Evolutionary conservation across 1,284 basidiomycete genomes (phyloP).

Genomic region (Cystobasidiaceae sp.): DNA sequence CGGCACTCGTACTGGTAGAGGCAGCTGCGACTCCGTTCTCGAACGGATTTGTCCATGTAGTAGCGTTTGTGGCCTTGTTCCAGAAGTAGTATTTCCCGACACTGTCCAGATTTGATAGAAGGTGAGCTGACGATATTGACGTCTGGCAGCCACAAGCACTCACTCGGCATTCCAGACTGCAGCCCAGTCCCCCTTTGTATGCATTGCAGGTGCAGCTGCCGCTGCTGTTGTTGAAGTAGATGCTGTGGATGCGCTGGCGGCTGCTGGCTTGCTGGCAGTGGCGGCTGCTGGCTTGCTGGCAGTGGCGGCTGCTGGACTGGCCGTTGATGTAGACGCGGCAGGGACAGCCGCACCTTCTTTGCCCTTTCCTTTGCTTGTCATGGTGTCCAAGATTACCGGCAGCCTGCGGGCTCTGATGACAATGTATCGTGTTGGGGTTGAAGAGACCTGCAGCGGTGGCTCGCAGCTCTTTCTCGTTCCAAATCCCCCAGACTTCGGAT

Average conservation of each 20-base stretch:
- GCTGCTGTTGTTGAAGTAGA: not conserved
- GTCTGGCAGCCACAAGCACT: not conserved
- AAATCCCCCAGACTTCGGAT: not conserved
- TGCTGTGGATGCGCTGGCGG: not conserved
- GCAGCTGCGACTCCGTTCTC: not conserved
- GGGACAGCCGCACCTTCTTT: slow-evolving; percentile 8
- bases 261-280: not conserved
- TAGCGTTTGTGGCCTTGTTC: slow-evolving; percentile 35
- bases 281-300: not conserved
- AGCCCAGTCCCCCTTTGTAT: slow-evolving; percentile 36
- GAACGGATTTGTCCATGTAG: slow-evolving; percentile 42
- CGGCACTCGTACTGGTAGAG: not conserved
- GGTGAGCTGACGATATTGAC: not conserved
- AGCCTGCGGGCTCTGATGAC: not conserved
- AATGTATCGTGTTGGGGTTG: not conserved
- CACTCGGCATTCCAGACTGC: slow-evolving; percentile 40
- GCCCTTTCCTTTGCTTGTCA: slow-evolving; percentile 14
- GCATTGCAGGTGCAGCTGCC: slow-evolving; percentile 20
- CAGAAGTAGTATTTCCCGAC: slow-evolving; percentile 42
- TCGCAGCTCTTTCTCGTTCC: no score
- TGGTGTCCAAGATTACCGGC: not conserved
- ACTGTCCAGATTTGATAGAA: slow-evolving; percentile 9
- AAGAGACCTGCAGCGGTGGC: not conserved
- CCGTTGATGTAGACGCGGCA: not conserved
- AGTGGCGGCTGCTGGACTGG: not conserved